These are phyloP conservation scores for Yarrowia deformans DNA, from an alignment of 805 yeast species.

Conservation along the genomic window DNA sequence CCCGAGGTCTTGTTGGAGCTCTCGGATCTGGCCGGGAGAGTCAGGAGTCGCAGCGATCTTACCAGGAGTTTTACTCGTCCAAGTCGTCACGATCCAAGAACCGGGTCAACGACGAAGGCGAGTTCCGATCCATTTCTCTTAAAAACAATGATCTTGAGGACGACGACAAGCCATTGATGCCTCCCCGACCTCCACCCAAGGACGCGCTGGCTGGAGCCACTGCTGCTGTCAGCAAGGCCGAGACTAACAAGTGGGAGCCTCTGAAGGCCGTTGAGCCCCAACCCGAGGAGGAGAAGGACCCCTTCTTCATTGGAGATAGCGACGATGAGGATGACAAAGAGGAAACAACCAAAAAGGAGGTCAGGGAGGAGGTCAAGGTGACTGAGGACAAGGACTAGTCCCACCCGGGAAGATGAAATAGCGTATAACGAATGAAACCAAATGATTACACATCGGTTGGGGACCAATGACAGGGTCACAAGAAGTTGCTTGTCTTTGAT, in stretches of 20 bases:
- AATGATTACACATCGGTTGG: not conserved
- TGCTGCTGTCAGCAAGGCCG: conserved; percentile 44
- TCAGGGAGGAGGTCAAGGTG: conserved; percentile 34
- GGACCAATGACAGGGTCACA: not conserved
- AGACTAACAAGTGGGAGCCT: conserved; percentile 55
- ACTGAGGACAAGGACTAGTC: conserved; percentile 30
- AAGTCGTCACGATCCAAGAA: conserved; percentile 36
- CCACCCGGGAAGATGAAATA: not conserved
- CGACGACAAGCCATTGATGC: conserved; percentile 49
- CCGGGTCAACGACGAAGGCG: conserved; percentile 32
- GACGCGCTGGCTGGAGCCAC: conserved; percentile 42
- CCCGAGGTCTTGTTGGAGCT: conserved; percentile 44
- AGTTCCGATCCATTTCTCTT: conserved; percentile 35
- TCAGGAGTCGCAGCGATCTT: conserved; percentile 37
- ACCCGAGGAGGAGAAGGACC: conserved; percentile 56
- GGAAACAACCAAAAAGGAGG: conserved; percentile 29
- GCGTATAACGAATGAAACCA: conserved; percentile 21
- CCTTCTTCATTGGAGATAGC: conserved; percentile 60
- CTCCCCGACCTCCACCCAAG: conserved; percentile 39
- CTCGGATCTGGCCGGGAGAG: conserved; percentile 41
- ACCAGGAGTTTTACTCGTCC: conserved; percentile 35
- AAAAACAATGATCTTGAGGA: conserved; percentile 46
- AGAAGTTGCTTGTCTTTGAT: not conserved
- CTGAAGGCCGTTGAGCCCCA: conserved; percentile 53
- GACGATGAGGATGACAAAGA: conserved; percentile 53